Evolutionary conservation across 2,329 filamentous ascomycete genomes (phyloP), one percentile per base, ranked within the genome.

Genomic region (Chrysoporthe puriensis): DNA sequence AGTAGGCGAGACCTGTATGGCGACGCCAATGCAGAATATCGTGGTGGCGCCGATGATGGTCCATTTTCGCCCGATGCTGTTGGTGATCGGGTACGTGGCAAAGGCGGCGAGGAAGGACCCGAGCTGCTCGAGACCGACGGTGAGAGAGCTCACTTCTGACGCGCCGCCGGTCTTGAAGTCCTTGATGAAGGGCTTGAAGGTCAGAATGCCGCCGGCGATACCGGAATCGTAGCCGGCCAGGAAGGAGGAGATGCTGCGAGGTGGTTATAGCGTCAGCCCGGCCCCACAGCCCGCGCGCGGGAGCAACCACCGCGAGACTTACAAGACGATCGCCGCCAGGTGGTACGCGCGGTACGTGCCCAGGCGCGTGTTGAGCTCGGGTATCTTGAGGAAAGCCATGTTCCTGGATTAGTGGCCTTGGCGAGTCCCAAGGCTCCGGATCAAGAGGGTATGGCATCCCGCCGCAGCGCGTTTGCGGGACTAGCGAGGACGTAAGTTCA

Each of bases 11-110:
- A 77, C 74, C 67, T 82, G 80, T 21, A 82, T 68, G 26, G 80
- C 72, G 46, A 77, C 80, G 46, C 81, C 81, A 32, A 82, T 67
- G 73, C 79, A 81, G 75, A 85, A 86, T 40, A 82, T 77, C 48
- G 74, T 62, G 1, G 79, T 79, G 40, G 79, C 77, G 21, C 81
- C 73, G 6, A 79, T 74, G 57, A 82, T 75, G 21, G 80, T 78
- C 75, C 74, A 77, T 6, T 79, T 77, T 13, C 81, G 79, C 46
- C 81, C 81, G 66, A 75, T 79, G 7, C 74, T 73, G 9, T 79
- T 77, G 5, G 79, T 82, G 67, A 83, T 79, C 1, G 80, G 80
- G 78, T 79, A 81, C 34, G 80, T 74, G 70, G 80, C 79, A 71
- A 82, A 80, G 64, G 79, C 81, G 1, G 79, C 74, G 68, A 82